phyloP scores from a whole-genome alignment of 139 green algal genomes.

The Coelastrella sp. region DNA sequence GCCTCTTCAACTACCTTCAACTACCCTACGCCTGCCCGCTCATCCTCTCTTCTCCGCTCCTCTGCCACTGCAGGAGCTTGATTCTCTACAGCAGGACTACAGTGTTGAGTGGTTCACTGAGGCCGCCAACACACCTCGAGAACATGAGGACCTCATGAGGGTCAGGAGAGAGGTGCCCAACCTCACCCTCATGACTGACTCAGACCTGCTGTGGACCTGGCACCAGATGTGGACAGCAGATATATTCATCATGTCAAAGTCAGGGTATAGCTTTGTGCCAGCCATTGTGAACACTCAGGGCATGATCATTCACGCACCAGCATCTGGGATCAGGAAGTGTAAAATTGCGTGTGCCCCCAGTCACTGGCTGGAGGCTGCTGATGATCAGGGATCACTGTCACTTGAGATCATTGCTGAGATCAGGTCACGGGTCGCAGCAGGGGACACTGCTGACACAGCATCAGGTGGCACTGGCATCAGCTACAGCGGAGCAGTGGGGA shows the following conservation, averaged over 20 bases:
- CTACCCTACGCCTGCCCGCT: background rate
- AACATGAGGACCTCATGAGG: background rate
- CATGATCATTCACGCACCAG: constrained; percentile 4
- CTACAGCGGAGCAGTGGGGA: background rate
- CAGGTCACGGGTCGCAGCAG: background rate
- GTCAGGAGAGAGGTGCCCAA: constrained; percentile 2
- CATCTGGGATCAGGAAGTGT: background rate
- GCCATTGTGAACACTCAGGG: background rate
- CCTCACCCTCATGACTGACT: background rate
- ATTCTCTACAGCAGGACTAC: background rate
- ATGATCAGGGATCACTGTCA: background rate
- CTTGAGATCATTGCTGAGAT: background rate
- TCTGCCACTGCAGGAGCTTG: background rate
- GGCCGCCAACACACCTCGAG: background rate
- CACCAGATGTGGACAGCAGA: constrained; percentile 21
- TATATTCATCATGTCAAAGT: constrained; percentile 21
- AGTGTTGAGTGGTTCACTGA: constrained; percentile 37
- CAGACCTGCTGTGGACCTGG: constrained; percentile 16
- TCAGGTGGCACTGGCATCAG: background rate
- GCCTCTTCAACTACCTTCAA: too few relatives aligned
- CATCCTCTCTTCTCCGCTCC: background rate
- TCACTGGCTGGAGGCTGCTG: background rate
- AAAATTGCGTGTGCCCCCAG: background rate
- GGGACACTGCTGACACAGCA: background rate
- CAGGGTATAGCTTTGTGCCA: constrained; percentile 9